A percentile compares a stretch with the other conserved stretches of the same genome.
Evolutionary conservation across 2,329 filamentous ascomycete species (phyloP).

Genomic region (Emmonsiellopsis sp.): DNA sequence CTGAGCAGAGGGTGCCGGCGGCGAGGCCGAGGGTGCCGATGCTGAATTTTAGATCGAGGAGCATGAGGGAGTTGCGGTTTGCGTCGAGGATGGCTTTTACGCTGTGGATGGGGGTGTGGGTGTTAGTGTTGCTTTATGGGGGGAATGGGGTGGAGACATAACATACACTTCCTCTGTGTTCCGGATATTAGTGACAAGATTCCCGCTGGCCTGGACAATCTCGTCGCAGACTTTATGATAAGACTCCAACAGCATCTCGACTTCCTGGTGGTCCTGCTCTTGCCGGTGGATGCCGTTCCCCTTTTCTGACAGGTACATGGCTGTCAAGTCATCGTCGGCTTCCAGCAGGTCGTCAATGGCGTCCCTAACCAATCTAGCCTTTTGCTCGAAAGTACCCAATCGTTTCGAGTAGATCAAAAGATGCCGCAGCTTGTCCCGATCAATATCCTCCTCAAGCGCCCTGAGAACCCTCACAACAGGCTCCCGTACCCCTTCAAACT

Average conservation of each 20-base stretch:
- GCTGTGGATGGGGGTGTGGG: slow-evolving; percentile 36
- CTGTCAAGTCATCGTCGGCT: slow-evolving; percentile 86
- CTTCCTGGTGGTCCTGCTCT: slow-evolving; percentile 86
- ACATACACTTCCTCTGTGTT: slow-evolving; percentile 97
- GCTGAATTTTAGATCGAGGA: slow-evolving; percentile 91
- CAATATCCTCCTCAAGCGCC: slow-evolving; percentile 93
- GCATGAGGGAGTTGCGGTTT: slow-evolving; percentile 96
- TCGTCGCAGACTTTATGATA: slow-evolving; percentile 98
- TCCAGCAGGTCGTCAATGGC: slow-evolving; percentile 92
- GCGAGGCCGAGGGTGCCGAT: slow-evolving; percentile 91
- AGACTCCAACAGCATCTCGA: slow-evolving; percentile 92
- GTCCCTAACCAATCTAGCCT: slow-evolving; percentile 84
- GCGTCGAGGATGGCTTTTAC: slow-evolving; percentile 95
- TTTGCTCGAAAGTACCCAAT: slow-evolving; percentile 94
- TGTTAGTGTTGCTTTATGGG: slow-evolving; percentile 9
- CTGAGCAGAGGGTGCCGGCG: slow-evolving; percentile 87
- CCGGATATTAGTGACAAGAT: slow-evolving; percentile 85
- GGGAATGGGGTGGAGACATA: slow-evolving; percentile 40
- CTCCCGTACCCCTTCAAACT: slow-evolving; percentile 88
- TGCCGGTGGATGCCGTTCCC: slow-evolving; percentile 61
- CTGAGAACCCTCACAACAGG: slow-evolving; percentile 81
- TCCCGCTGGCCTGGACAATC: slow-evolving; percentile 90
- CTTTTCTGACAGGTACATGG: slow-evolving; percentile 95
- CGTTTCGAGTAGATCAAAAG: slow-evolving; percentile 92
- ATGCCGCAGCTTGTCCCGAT: slow-evolving; percentile 82